These are phyloP conservation scores for Entrophospora sp. DNA, from an alignment of 192 early-diverging fungal species.

Conservation along the genomic window DNA sequence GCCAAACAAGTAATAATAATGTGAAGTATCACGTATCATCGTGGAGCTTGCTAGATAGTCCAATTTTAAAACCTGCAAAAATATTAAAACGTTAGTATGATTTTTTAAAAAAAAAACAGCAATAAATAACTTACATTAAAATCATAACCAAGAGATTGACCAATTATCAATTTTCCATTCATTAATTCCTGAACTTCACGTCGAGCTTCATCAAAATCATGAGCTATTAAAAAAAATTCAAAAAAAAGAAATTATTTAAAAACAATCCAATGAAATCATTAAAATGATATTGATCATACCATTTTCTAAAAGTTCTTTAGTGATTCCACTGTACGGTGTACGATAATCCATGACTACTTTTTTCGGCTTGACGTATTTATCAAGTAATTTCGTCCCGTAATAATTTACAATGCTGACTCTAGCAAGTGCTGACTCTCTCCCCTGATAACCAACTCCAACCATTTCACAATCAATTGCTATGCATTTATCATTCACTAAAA, in stretches of 20 bases:
- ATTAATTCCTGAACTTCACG: slow-evolving; percentile 52
- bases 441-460: slow-evolving; percentile 68
- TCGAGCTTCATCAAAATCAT: slow-evolving; percentile 51
- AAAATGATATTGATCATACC: not conserved
- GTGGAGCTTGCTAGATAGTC: slow-evolving; percentile 49
- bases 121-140: slow-evolving; percentile 44
- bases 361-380: slow-evolving; percentile 54
- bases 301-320: not conserved
- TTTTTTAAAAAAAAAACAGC: not conserved
- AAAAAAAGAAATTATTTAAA: not conserved
- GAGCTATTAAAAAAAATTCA: slow-evolving; percentile 21
- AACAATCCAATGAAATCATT: not conserved
- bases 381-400: slow-evolving; percentile 57
- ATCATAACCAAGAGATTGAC: slow-evolving; percentile 66
- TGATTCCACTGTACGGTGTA: slow-evolving; percentile 62
- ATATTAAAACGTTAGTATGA: not conserved
- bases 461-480: slow-evolving; percentile 81
- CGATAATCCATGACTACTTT: slow-evolving; percentile 70
- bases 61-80: slow-evolving; percentile 36
- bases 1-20: slow-evolving; percentile 38
- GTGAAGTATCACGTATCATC: slow-evolving; percentile 56
- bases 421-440: slow-evolving; percentile 52
- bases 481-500: slow-evolving; percentile 21
- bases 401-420: slow-evolving; percentile 70
- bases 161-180: slow-evolving; percentile 62